These are phyloP conservation scores for Diaporthe sp. DNA, from an alignment of 2,329 filamentous ascomycete genomes.

Conservation along the genomic window DNA sequence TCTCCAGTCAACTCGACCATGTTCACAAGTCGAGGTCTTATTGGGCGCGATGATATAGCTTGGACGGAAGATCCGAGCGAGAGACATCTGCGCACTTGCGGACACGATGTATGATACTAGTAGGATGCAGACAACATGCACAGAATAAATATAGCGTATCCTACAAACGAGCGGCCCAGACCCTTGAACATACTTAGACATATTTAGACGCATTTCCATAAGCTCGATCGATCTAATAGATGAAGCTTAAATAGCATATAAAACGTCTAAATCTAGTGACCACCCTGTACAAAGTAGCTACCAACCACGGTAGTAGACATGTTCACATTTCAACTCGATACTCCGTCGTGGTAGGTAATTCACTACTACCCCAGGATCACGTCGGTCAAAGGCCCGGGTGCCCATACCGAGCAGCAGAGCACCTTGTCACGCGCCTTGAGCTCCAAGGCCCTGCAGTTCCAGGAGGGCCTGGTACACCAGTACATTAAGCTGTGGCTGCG, in stretches of 20 bases:
- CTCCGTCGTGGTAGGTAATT: no score
- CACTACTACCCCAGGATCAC: no score
- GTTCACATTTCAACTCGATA: no score
- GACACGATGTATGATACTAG: not conserved
- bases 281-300: no score
- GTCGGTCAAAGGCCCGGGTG: conserved; percentile 39
- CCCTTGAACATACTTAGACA: not conserved
- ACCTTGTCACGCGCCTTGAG: conserved; percentile 43
- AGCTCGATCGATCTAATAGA: no score
- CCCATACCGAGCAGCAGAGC: conserved; percentile 33
- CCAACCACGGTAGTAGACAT: no score
- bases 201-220: not conserved
- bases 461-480: conserved; percentile 41
- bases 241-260: no score
- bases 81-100: conserved; percentile 2
- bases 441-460: conserved; percentile 41
- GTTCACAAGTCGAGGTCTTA: conserved; percentile 9
- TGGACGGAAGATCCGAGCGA: conserved; percentile 13
- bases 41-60: conserved; percentile 3
- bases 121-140: not conserved
- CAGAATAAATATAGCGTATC: not conserved
- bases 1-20: conserved; percentile 16
- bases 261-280: no score
- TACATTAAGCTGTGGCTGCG: conserved; percentile 39
- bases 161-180: not conserved